A percentile compares a stretch with the other conserved stretches of the same genome.
phyloP scores from a whole-genome alignment of 139 green algal genomes.

The Micractinium sp. region DNA sequence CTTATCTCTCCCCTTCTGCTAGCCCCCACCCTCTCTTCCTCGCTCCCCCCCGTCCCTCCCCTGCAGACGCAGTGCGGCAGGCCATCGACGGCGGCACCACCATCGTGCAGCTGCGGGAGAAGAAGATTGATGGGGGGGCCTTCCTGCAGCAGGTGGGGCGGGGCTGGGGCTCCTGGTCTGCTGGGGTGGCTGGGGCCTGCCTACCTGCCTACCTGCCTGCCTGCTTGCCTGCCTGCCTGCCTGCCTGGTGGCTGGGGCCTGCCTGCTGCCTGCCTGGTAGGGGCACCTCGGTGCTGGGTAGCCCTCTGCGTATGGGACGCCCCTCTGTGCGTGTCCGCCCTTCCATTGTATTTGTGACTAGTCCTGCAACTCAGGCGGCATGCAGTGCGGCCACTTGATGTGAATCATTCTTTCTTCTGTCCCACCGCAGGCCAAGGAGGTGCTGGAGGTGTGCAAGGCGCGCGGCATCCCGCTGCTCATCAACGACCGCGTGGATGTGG shows the following conservation, averaged over 20 bases:
- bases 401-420: background rate
- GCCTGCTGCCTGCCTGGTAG: too few relatives aligned
- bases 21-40: background rate
- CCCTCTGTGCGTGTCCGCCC: too few relatives aligned
- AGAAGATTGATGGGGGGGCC: slow-evolving; percentile 74
- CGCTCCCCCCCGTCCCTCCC: background rate
- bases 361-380: too few relatives aligned
- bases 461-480: slow-evolving; percentile 85
- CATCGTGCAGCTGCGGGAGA: slow-evolving; percentile 89
- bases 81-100: slow-evolving; percentile 84
- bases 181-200: too few relatives aligned
- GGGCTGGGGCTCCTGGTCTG: too few relatives aligned
- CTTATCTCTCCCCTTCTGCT: background rate
- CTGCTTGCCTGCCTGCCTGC: too few relatives aligned
- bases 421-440: background rate
- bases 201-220: too few relatives aligned
- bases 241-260: too few relatives aligned
- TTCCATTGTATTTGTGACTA: too few relatives aligned
- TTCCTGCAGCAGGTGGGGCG: slow-evolving; percentile 65
- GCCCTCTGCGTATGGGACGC: too few relatives aligned
- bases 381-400: too few relatives aligned
- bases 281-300: too few relatives aligned
- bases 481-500: slow-evolving; percentile 95
- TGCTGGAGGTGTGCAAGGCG: slow-evolving; percentile 63
- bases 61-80: slow-evolving; percentile 63